A percentile compares a stretch with the other conserved stretches of the same genome.
Conservation (phyloP, 139 green algal species). For the Closterium sp. region DNA sequence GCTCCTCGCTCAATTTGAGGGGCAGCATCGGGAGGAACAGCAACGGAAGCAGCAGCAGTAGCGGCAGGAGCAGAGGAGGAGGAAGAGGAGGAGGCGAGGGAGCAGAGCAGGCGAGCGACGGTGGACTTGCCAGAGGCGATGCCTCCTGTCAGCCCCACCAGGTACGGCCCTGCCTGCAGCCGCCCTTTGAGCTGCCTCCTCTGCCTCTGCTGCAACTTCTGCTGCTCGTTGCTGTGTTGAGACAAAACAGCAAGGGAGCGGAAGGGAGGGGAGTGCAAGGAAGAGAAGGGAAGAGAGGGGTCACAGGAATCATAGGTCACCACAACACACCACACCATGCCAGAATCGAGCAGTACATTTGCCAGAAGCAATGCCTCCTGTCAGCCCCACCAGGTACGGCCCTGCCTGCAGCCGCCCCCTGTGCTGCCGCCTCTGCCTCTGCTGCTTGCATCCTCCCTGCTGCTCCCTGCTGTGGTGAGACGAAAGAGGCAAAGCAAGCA, state of each 20-base stretch:
- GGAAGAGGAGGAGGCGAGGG: neutral
- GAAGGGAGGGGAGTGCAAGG: too few species aligned
- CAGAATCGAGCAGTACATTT: neutral
- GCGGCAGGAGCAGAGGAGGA: neutral
- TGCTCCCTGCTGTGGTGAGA: too few species aligned
- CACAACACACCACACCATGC: too few species aligned
- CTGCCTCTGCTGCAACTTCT: neutral
- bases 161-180: constrained; percentile 14
- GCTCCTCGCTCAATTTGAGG: neutral
- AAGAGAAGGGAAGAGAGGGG: too few species aligned
- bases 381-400: constrained; percentile 35
- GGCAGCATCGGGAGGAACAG: neutral
- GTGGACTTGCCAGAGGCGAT: constrained; percentile 34
- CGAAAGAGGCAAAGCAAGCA: too few species aligned
- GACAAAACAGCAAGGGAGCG: too few species aligned
- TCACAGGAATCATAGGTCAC: too few species aligned
- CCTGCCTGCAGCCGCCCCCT: constrained; percentile 8
- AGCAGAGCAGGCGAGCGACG: neutral
- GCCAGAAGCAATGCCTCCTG: constrained; percentile 23
- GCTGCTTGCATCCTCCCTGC: too few species aligned
- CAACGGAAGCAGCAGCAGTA: neutral
- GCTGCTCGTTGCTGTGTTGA: too few species aligned
- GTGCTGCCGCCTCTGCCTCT: constrained; percentile 5
- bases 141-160: constrained; percentile 35
- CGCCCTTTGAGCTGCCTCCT: constrained; percentile 3